Base-by-base conservation (phyloP, 306 rosid genomes). In the Rubus idaeus region DNA sequence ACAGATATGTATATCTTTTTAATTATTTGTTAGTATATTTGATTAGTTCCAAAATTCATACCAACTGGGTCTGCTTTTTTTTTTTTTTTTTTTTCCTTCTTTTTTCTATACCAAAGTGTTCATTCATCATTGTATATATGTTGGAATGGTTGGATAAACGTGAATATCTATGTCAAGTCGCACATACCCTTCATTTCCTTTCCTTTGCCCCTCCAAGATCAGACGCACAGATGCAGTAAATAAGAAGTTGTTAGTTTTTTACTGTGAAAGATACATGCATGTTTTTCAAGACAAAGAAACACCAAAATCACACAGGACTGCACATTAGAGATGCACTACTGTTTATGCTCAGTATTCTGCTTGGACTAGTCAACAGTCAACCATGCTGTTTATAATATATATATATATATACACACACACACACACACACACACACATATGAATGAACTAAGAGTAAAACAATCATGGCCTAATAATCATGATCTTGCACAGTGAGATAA, bases 391-490 rank as follows among this genome's bases (percentile, higher is more conserved):
- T 18, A 40, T 65, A 40, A 50, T 30, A 30, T 30, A 30, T 30
- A 42, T 42, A 42, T 42, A 4, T 42, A 42, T 42, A 42, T 42
- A 42, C 3, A 42, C n/a, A n/a, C n/a, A n/a, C n/a, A n/a, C n/a
- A n/a, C n/a, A n/a, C n/a, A n/a, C n/a, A n/a, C n/a, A n/a, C n/a
- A 4, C 2, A 14, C 11, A 65, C 8, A 63, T 35, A 63, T 14
- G 65, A 41, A 63, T 63, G 45, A 26, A 63, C 21, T 20, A 14
- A 35, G 46, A 39, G 49, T 2, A 65, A 40, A 17, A 76, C 71
- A 83, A 90, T 87, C 65, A 83, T 82, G 53, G 42, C 71, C 71
- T 74, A 84, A 86, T 86, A 84, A 86, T 86, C 65, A 87, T 84
- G 81, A 68, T 56, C 79, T 45, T 58, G 40, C 53, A 73, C 56